Evolutionary conservation across 2,329 filamentous ascomycete species (phyloP).

Genomic region (Trichoderma gracile): DNA sequence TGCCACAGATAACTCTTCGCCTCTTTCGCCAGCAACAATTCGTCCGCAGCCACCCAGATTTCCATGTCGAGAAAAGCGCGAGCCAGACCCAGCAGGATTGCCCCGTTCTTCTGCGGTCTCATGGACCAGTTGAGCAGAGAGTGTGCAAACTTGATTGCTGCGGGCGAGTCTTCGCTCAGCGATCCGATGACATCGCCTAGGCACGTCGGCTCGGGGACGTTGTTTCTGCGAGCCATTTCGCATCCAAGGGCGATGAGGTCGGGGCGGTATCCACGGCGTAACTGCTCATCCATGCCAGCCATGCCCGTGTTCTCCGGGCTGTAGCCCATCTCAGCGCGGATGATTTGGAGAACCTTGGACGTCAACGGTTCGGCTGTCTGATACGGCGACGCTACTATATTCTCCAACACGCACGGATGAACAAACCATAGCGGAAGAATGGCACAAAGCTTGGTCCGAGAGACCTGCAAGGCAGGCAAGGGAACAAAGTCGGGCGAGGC

Average conservation of each 20-base stretch:
- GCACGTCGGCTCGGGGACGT: not conserved
- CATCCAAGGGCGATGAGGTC: constrained; percentile 1
- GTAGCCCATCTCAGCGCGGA: constrained; percentile 25
- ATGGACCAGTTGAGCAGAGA: not conserved
- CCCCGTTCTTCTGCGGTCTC: not conserved
- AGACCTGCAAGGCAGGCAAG: not conserved
- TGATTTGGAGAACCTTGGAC: constrained; percentile 16
- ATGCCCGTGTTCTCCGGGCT: constrained; percentile 13
- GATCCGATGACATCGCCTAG: not conserved
- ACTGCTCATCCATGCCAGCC: constrained; percentile 25
- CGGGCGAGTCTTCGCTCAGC: not conserved
- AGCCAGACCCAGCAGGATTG: not conserved
- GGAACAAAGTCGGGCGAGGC: not conserved
- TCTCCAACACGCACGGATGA: constrained; percentile 24
- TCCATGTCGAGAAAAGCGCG: constrained; percentile 6
- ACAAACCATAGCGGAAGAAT: constrained; percentile 25
- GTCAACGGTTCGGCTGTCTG: constrained; percentile 1
- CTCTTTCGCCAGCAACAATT: not conserved
- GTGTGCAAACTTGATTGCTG: not conserved
- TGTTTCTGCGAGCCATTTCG: not conserved
- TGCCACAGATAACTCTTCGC: not conserved
- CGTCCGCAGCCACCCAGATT: not conserved
- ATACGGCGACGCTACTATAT: constrained; percentile 19
- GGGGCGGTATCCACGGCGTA: not conserved
- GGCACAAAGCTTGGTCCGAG: not conserved